Conservation (phyloP, 371 early-diverging fungal species). For the Rhizopus sp. region DNA sequence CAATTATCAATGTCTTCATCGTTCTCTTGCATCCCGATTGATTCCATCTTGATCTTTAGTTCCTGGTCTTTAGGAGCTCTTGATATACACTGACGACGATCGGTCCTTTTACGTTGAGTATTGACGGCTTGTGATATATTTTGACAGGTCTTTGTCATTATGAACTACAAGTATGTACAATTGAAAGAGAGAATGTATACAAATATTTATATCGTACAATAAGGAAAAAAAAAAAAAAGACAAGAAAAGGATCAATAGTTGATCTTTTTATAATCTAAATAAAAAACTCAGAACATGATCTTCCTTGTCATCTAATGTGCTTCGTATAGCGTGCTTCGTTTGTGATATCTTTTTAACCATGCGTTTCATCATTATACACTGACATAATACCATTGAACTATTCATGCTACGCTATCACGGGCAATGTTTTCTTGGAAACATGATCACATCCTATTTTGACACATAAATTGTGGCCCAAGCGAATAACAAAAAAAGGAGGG, state of each 20-base stretch:
- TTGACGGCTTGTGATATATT: slow-evolving; percentile 27
- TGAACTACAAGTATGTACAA: too few species aligned
- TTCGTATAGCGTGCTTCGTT: background rate
- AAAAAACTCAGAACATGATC: background rate
- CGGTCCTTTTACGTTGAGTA: slow-evolving; percentile 70
- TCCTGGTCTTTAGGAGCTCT: slow-evolving; percentile 58
- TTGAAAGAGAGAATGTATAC: background rate
- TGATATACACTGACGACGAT: slow-evolving; percentile 66
- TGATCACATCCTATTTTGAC: background rate
- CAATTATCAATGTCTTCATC: slow-evolving; percentile 24
- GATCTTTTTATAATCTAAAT: slow-evolving; percentile 2
- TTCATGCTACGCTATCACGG: too few species aligned
- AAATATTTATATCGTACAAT: background rate
- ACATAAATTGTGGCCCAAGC: slow-evolving; percentile 1
- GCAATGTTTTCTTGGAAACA: too few species aligned
- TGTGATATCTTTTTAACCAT: too few species aligned
- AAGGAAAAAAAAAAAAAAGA: slow-evolving; percentile 2
- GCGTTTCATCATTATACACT: too few species aligned
- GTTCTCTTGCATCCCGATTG: slow-evolving; percentile 16
- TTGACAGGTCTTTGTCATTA: background rate
- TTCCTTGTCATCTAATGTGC: background rate
- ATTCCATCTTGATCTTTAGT: slow-evolving; percentile 24
- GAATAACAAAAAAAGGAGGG: too few species aligned
- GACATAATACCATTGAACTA: too few species aligned
- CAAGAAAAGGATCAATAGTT: background rate